A percentile compares a stretch with the other conserved stretches of the same genome.
Conservation (phyloP, 2,329 filamentous ascomycete species). For the Orbilia javanica region DNA sequence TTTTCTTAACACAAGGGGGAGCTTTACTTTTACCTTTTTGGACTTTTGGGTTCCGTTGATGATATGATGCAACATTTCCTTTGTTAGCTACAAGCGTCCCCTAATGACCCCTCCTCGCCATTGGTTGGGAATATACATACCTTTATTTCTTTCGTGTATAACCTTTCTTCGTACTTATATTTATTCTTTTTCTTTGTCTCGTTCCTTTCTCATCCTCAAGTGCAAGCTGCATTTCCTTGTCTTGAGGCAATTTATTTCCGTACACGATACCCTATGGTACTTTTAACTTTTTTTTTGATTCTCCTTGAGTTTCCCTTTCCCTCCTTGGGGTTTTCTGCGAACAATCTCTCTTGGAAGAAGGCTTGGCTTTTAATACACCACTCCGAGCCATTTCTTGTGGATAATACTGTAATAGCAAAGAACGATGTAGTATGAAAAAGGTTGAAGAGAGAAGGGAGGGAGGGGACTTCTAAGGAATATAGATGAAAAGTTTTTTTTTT, state of each 20-base stretch:
- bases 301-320: neutral
- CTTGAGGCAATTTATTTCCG: slow-evolving; percentile 35
- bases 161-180: slow-evolving; percentile 23
- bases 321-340: neutral
- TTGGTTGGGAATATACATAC: slow-evolving; percentile 38
- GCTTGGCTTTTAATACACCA: neutral
- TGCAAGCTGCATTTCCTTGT: slow-evolving; percentile 18
- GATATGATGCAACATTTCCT: slow-evolving; percentile 29
- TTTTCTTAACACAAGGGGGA: slow-evolving; percentile 16
- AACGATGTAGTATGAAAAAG: neutral
- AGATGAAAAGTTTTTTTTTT: neutral
- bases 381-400: neutral
- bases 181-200: slow-evolving; percentile 6
- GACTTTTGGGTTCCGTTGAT: slow-evolving; percentile 26
- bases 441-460: neutral
- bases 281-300: slow-evolving; percentile 24
- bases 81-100: slow-evolving; percentile 11
- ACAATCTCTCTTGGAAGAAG: neutral
- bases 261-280: slow-evolving; percentile 57
- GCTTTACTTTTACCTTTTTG: slow-evolving; percentile 21
- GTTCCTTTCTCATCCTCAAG: slow-evolving; percentile 12
- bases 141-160: slow-evolving; percentile 22
- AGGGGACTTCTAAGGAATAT: neutral
- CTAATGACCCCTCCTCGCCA: slow-evolving; percentile 28
- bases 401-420: slow-evolving; percentile 28